Conservation (phyloP, 371 early-diverging fungal genomes). For the Umbelopsis sp. region DNA sequence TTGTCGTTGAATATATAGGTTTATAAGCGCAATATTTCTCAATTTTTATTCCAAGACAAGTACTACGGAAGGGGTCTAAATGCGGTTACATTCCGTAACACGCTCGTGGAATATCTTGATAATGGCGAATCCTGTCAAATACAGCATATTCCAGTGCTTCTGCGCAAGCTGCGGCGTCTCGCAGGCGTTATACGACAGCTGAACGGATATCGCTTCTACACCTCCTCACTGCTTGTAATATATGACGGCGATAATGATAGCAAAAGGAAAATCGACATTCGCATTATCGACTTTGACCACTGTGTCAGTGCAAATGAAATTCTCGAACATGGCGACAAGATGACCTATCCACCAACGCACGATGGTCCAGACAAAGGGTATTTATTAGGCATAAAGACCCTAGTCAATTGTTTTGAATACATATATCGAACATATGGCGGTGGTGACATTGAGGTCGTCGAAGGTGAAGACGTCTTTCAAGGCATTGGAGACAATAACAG, state of each 20-base stretch:
- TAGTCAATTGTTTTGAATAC: constrained; percentile 69
- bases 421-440: constrained; percentile 55
- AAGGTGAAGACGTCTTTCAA: not conserved
- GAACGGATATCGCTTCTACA: constrained; percentile 87
- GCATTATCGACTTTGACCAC: constrained; percentile 95
- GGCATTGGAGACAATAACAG: constrained; percentile 5
- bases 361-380: constrained; percentile 75
- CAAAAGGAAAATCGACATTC: constrained; percentile 67
- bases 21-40: constrained; percentile 19
- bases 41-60: constrained; percentile 79
- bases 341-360: constrained; percentile 72
- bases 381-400: constrained; percentile 70
- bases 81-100: constrained; percentile 70
- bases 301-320: constrained; percentile 55
- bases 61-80: constrained; percentile 87
- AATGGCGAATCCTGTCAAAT: constrained; percentile 67
- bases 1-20: not conserved
- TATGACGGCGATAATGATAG: constrained; percentile 43
- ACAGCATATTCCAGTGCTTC: constrained; percentile 75
- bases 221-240: constrained; percentile 73
- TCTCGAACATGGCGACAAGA: constrained; percentile 29
- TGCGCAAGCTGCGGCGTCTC: constrained; percentile 68
- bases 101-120: constrained; percentile 76
- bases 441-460: not conserved
- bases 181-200: constrained; percentile 68